Evolutionary conservation across 106 monocot genomes (phyloP).

Genomic region (Dendrobium nobile): DNA sequence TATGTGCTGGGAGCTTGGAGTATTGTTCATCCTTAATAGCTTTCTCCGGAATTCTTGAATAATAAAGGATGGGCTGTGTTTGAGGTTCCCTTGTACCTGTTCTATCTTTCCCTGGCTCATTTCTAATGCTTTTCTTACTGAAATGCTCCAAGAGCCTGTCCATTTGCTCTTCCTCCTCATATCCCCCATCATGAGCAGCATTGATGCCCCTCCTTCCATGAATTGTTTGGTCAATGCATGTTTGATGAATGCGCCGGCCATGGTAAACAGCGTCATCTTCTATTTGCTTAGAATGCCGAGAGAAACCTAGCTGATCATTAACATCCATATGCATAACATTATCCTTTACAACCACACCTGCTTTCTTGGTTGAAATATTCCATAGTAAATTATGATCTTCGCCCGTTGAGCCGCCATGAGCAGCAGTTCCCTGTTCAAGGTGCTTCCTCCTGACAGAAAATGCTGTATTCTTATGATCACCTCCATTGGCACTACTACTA

Average conservation of each 20-base stretch:
- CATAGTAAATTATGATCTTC: slow-evolving; percentile 6
- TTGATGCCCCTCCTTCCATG: slow-evolving; percentile 4
- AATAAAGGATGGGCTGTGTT: too few species aligned
- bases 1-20: not conserved
- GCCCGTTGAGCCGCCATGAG: slow-evolving; percentile 1
- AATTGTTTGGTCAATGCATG: slow-evolving; percentile 4
- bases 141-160: slow-evolving; percentile 52
- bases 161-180: slow-evolving; percentile 40
- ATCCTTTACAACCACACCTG: not conserved
- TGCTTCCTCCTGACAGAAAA: slow-evolving; percentile 36
- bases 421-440: slow-evolving; percentile 7
- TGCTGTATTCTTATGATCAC: not conserved
- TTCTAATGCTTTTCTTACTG: slow-evolving; percentile 42
- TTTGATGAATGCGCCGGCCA: not conserved
- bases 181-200: not conserved
- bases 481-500: not conserved
- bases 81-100: not conserved
- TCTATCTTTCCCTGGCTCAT: slow-evolving; percentile 15
- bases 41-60: not conserved
- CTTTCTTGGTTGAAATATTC: not conserved
- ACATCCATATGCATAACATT: slow-evolving; percentile 5
- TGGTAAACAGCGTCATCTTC: slow-evolving; percentile 1
- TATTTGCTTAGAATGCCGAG: not conserved
- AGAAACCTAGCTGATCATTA: not conserved
- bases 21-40: not conserved